Conservation (phyloP, 73 alveolate species). For the Paramecium sonneborni region DNA sequence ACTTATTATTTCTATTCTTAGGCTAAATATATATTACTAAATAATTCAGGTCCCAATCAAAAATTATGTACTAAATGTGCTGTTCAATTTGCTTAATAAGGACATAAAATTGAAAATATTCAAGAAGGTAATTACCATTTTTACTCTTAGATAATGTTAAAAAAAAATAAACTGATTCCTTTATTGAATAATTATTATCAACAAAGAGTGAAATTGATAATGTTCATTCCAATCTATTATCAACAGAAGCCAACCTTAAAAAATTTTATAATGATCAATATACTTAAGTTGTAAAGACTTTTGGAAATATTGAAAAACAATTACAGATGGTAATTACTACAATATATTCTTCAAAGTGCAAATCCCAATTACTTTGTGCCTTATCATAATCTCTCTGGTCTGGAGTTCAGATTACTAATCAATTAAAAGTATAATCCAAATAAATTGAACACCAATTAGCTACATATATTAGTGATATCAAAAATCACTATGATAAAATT, state of each 20-base stretch:
- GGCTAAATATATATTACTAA: constrained; percentile 2
- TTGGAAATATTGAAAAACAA: background rate
- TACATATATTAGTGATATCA: background rate
- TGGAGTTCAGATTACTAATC: constrained; percentile 11
- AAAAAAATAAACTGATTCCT: constrained; percentile 28
- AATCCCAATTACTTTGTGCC: background rate
- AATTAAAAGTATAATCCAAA: constrained; percentile 13
- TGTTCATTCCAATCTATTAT: background rate
- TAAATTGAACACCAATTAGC: constrained; percentile 27
- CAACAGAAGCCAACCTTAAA: background rate
- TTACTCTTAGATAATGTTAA: background rate
- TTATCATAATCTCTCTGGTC: background rate
- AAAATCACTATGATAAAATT: background rate
- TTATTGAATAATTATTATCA: background rate
- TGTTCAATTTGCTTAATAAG: background rate
- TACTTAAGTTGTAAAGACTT: constrained; percentile 50
- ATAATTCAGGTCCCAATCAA: background rate
- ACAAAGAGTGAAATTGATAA: background rate
- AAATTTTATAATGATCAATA: constrained; percentile 13
- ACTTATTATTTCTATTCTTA: background rate
- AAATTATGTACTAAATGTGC: constrained; percentile 49
- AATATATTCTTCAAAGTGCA: background rate
- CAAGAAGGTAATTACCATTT: background rate
- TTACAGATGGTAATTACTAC: background rate
- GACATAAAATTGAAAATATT: background rate